Conservation (phyloP, 352 stramenopile genomes). For the Detonula confervacea region DNA sequence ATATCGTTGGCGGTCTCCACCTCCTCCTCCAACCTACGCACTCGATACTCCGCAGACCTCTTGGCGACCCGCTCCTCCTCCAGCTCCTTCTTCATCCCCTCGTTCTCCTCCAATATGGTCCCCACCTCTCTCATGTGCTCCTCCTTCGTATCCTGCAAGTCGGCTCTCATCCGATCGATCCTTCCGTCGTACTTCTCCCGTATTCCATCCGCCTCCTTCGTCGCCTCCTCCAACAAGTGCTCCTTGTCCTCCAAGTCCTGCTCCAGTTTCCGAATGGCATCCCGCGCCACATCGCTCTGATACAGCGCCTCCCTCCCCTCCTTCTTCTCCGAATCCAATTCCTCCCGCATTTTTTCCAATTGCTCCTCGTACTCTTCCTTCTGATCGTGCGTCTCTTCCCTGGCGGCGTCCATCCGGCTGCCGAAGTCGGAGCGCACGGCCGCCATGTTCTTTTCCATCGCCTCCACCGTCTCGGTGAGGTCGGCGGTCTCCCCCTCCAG, state of each 20-base stretch:
- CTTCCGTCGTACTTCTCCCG: slow-evolving; percentile 53
- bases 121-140: slow-evolving; percentile 49
- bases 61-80: slow-evolving; percentile 43
- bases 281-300: slow-evolving; percentile 26
- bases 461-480: slow-evolving; percentile 53
- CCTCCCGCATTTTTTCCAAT: slow-evolving; percentile 41
- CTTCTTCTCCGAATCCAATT: slow-evolving; percentile 40
- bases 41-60: slow-evolving; percentile 52
- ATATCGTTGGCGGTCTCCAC: slow-evolving; percentile 30
- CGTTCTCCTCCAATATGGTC: slow-evolving; percentile 43
- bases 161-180: slow-evolving; percentile 44
- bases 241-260: slow-evolving; percentile 48
- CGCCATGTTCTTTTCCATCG: slow-evolving; percentile 62
- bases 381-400: slow-evolving; percentile 20
- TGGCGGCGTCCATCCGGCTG: slow-evolving; percentile 32
- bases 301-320: slow-evolving; percentile 36
- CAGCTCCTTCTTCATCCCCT: slow-evolving; percentile 51
- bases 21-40: slow-evolving; percentile 50
- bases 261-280: slow-evolving; percentile 35
- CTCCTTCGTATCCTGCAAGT: slow-evolving; percentile 42
- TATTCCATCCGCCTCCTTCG: slow-evolving; percentile 36
- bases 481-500: slow-evolving; percentile 48
- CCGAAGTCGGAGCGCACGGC: slow-evolving; percentile 47
- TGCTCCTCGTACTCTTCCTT: slow-evolving; percentile 47
- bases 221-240: slow-evolving; percentile 25